Evolutionary conservation across 768 basidiomycete species (phyloP), one percentile per base, ranked within the genome.

Genomic region (Suillus luteus): DNA sequence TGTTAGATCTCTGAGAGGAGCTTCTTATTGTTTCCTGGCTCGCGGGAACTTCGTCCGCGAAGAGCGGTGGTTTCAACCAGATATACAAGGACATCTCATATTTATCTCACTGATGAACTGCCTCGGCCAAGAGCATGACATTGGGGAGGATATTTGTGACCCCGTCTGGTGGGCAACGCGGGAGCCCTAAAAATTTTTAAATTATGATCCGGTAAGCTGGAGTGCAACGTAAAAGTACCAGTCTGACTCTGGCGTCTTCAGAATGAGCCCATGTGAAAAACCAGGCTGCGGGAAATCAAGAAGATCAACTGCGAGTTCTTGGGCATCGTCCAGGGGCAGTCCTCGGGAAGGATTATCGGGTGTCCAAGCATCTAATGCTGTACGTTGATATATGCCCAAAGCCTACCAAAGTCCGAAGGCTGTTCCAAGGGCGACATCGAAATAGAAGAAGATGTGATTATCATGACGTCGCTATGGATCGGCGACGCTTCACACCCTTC

Each of bases 401-500:
- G 10, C 31, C 17, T 31, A 14, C 51, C 51, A 52, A 33, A 52
- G 52, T 54, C 49, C 27, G 55, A 57, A 57, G 38, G 48, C 48
- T 49, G 48, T 58, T 41, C 22, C 37, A 40, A 57, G 55, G 38
- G 15, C 15, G 22, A 27, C 24, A 12, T 58, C 57, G 57, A 10
- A 57, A 40, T 17, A n/a, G 37, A 38, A 55, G 33, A 9, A 57
- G 37, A 6, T 57, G 55, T 58, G 38, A 58, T 58, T 27, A 41
- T 40, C 57, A 58, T 41, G 57, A 57, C 33, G 52, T 40, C 55
- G 22, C 15, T 27, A 57, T 22, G 55, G 14, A 58, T 40, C 55
- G 40, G 57, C 57, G 57, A 27, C 40, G 27, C 15, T 27, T 57
- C 38, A 24, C 55, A 40, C 38, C 11, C 17, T 17, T 58, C 57